Percentiles rank a stretch among this genome's conserved stretches.
These are phyloP conservation scores for Rhypophila decipiens DNA, from an alignment of 495 filamentous ascomycete species.

Conservation along the genomic window DNA sequence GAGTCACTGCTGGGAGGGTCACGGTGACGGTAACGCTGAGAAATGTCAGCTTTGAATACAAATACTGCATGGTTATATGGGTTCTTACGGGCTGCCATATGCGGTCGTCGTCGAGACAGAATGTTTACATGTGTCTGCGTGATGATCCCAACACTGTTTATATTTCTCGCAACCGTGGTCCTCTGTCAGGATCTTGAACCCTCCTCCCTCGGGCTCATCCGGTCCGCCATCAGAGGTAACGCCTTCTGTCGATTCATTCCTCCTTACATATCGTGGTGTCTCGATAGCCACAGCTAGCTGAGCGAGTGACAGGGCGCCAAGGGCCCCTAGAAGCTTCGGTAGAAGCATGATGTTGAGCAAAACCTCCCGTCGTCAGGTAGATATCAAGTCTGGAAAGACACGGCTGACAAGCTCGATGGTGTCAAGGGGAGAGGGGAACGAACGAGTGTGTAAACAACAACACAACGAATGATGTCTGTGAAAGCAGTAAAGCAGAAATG, in stretches of 20 bases:
- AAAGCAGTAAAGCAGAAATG: constrained; percentile 10
- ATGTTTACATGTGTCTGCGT: no score
- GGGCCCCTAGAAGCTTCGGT: constrained; percentile 17
- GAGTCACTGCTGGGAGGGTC: no score
- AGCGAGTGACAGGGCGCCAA: constrained; percentile 21
- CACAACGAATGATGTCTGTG: constrained; percentile 19
- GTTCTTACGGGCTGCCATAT: no score
- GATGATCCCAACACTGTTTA: no score
- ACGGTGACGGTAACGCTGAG: no score
- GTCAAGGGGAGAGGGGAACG: constrained; percentile 1
- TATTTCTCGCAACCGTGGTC: no score
- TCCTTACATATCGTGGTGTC: constrained; percentile 5
- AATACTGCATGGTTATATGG: no score
- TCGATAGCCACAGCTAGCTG: constrained; percentile 11
- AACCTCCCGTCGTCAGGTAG: background rate
- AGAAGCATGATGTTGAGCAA: constrained; percentile 19
- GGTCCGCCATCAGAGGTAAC: background rate
- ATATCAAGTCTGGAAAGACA: constrained; percentile 4
- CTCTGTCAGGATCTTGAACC: no score
- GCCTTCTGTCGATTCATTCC: constrained; percentile 7
- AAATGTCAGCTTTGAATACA: no score
- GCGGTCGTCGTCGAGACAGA: no score
- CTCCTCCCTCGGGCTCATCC: no score
- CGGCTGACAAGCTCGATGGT: constrained; percentile 12
- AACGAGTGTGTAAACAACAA: constrained; percentile 16